Evolutionary conservation across 371 early-diverging fungal species (phyloP).

Genomic region (Coemansia sp.): DNA sequence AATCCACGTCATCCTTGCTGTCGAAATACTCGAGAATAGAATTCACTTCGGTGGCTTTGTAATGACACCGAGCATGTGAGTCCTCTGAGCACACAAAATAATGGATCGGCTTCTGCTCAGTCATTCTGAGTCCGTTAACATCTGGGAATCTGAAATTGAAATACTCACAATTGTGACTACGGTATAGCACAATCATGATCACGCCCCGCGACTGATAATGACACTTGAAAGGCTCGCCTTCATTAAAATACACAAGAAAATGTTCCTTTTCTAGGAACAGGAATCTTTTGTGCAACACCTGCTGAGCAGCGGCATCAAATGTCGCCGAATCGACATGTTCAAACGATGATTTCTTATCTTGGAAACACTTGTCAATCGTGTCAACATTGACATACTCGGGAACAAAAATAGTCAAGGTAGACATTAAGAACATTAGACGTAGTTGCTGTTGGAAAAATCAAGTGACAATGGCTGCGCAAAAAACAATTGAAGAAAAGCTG

Average conservation of each 20-base stretch:
- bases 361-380: slow-evolving; percentile 4
- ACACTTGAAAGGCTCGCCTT: slow-evolving; percentile 1
- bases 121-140: background rate
- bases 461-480: background rate
- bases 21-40: slow-evolving; percentile 15
- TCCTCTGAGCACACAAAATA: slow-evolving; percentile 3
- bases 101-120: slow-evolving; percentile 1
- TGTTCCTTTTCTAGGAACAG: slow-evolving; percentile 8
- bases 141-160: background rate
- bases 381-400: slow-evolving; percentile 9
- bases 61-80: background rate
- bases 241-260: background rate
- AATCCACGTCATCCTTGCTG: background rate
- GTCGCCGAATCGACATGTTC: slow-evolving; percentile 1
- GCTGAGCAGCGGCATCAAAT: slow-evolving; percentile 2
- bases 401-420: background rate
- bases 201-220: slow-evolving; percentile 7
- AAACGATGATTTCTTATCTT: background rate
- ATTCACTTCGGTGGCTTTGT: slow-evolving; percentile 2
- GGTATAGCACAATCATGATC: background rate
- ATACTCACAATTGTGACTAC: background rate
- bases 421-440: background rate
- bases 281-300: background rate
- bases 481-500: background rate
- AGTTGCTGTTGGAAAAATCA: background rate